phyloP scores from a whole-genome alignment of 192 early-diverging fungal genomes.

The Glomus cerebriforme region DNA sequence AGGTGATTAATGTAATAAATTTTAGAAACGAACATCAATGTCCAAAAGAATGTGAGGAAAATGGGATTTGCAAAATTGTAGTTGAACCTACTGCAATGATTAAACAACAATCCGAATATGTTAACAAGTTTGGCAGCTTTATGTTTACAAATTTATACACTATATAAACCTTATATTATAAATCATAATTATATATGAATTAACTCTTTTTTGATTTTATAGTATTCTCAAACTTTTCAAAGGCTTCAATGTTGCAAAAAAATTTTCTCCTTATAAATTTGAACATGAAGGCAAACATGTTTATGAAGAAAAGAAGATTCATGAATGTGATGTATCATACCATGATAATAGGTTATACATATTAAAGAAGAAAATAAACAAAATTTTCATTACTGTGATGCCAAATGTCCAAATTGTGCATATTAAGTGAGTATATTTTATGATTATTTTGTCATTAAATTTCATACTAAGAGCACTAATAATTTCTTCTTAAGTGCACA shows the following conservation, averaged over 20 bases:
- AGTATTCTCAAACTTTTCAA: constrained; percentile 37
- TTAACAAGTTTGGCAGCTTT: constrained; percentile 32
- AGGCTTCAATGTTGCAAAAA: constrained; percentile 37
- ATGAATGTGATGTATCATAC: constrained; percentile 37
- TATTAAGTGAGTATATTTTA: constrained; percentile 23
- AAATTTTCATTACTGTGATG: constrained; percentile 29
- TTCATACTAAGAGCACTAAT: too few species aligned
- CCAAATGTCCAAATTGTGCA: constrained; percentile 24
- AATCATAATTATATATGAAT: not conserved
- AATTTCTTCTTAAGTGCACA: constrained; percentile 31
- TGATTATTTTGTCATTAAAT: not conserved
- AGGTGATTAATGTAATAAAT: not conserved
- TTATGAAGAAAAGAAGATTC: constrained; percentile 32
- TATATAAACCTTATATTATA: not conserved
- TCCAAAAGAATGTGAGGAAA: constrained; percentile 27
- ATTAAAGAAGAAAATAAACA: constrained; percentile 14
- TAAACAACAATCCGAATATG: constrained; percentile 44
- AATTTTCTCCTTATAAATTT: constrained; percentile 40
- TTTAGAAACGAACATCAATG: constrained; percentile 34
- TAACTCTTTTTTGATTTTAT: not conserved
- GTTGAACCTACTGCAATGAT: constrained; percentile 29
- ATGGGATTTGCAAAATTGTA: constrained; percentile 29
- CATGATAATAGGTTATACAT: constrained; percentile 30
- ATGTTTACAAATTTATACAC: constrained; percentile 27
- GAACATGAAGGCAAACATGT: constrained; percentile 37